phyloP scores from a whole-genome alignment of 768 basidiomycete genomes.

The Ramaria sp. region DNA sequence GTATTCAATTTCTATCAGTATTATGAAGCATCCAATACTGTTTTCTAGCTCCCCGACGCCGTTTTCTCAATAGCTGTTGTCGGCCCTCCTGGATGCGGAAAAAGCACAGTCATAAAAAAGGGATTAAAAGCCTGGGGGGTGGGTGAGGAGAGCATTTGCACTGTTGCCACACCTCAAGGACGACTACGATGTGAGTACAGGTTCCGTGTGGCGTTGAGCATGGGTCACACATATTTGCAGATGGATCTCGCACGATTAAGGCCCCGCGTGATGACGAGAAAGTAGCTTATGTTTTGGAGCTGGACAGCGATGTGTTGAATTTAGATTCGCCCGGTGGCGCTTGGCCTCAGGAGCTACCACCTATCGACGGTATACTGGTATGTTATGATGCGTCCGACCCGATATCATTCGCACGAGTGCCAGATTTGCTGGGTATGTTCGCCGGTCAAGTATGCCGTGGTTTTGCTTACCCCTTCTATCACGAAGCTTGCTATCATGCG shows the following conservation, averaged over 20 bases:
- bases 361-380: slow-evolving; percentile 68
- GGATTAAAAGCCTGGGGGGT: slow-evolving; percentile 59
- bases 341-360: slow-evolving; percentile 48
- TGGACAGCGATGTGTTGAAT: slow-evolving; percentile 5
- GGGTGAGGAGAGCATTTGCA: slow-evolving; percentile 18
- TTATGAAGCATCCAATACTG: background rate
- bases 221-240: slow-evolving; percentile 23
- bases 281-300: slow-evolving; percentile 15
- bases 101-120: slow-evolving; percentile 69
- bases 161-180: slow-evolving; percentile 8
- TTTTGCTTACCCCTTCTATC: slow-evolving; percentile 6
- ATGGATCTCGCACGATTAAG: slow-evolving; percentile 31
- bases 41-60: background rate
- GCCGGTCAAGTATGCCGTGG: slow-evolving; percentile 8
- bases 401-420: slow-evolving; percentile 55
- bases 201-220: background rate
- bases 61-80: slow-evolving; percentile 56
- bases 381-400: slow-evolving; percentile 71
- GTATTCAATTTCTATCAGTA: background rate
- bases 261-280: slow-evolving; percentile 22
- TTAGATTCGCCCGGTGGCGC: slow-evolving; percentile 7
- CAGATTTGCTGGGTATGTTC: slow-evolving; percentile 60
- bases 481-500: slow-evolving; percentile 45
- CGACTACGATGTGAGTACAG: slow-evolving; percentile 5
- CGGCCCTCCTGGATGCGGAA: slow-evolving; percentile 73